Conservation (phyloP, 2,329 filamentous ascomycete species). For the Colletotrichum filicis region DNA sequence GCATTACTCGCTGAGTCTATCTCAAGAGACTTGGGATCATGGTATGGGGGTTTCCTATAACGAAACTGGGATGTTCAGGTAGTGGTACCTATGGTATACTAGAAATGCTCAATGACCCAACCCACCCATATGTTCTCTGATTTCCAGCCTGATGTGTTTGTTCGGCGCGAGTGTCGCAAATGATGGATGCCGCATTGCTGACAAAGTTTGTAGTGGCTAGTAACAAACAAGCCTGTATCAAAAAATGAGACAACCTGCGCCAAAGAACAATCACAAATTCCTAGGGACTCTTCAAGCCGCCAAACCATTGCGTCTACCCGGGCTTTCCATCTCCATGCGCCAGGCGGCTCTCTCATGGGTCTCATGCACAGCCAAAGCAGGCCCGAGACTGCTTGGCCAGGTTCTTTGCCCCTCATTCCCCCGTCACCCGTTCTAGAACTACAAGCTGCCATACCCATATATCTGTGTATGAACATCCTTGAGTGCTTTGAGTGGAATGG, state of each 20-base stretch:
- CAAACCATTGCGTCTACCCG: not conserved
- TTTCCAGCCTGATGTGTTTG: not conserved
- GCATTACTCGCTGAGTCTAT: conserved; percentile 7
- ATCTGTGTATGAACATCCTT: too few species aligned
- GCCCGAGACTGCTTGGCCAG: not conserved
- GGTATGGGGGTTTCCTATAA: not conserved
- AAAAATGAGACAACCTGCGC: not conserved
- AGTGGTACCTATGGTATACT: conserved; percentile 26
- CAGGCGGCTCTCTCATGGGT: not conserved
- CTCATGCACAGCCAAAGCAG: not conserved
- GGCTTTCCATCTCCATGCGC: not conserved
- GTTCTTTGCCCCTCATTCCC: too few species aligned
- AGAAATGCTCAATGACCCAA: conserved; percentile 16
- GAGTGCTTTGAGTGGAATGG: too few species aligned
- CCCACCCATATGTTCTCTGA: not conserved
- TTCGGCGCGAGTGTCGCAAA: not conserved
- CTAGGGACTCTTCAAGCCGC: not conserved
- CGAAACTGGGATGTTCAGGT: not conserved
- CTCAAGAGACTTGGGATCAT: not conserved
- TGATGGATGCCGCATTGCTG: not conserved
- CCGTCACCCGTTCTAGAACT: too few species aligned
- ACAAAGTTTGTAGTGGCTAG: not conserved
- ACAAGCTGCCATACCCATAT: too few species aligned
- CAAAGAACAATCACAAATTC: not conserved
- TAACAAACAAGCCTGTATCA: not conserved